Evolutionary conservation across 139 green algal genomes (phyloP).

Genomic region (Coelastrella sp.): DNA sequence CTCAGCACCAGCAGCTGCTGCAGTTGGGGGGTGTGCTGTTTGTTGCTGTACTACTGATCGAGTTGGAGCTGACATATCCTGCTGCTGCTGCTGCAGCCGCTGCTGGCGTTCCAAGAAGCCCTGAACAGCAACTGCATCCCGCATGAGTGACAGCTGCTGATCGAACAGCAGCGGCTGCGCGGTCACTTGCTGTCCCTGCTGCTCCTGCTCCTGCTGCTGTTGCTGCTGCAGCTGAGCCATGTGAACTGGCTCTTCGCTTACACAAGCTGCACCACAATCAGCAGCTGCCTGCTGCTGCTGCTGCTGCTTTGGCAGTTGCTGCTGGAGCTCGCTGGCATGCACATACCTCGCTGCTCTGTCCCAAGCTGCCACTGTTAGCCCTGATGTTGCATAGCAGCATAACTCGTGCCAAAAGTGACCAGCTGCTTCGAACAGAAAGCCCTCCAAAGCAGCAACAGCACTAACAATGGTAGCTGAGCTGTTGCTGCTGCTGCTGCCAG

Average conservation of each 20-base stretch:
- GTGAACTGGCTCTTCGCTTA: neutral
- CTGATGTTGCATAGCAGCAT: conserved; percentile 35
- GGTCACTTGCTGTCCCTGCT: neutral
- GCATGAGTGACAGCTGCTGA: neutral
- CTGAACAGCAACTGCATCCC: neutral
- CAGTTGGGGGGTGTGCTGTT: neutral
- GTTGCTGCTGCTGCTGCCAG: neutral
- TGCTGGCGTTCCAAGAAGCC: neutral
- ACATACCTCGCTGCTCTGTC: conserved; percentile 31
- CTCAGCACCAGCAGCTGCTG: neutral
- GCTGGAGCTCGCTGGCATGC: conserved; percentile 33
- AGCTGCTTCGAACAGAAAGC: conserved; percentile 11
- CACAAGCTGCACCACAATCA: neutral
- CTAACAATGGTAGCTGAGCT: conserved; percentile 7
- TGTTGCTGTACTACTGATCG: too few species aligned
- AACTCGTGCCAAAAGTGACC: conserved; percentile 49
- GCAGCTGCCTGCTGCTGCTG: conserved; percentile 30
- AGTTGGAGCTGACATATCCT: too few species aligned
- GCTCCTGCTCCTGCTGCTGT: conserved; percentile 27
- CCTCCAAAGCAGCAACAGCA: conserved; percentile 16
- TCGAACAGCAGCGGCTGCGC: neutral
- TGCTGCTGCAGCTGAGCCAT: neutral
- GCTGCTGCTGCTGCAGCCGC: too few species aligned
- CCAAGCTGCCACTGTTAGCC: conserved; percentile 31
- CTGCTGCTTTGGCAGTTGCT: neutral